phyloP scores from a whole-genome alignment of 1,284 basidiomycete genomes.

The Leccinum angustisporum region DNA sequence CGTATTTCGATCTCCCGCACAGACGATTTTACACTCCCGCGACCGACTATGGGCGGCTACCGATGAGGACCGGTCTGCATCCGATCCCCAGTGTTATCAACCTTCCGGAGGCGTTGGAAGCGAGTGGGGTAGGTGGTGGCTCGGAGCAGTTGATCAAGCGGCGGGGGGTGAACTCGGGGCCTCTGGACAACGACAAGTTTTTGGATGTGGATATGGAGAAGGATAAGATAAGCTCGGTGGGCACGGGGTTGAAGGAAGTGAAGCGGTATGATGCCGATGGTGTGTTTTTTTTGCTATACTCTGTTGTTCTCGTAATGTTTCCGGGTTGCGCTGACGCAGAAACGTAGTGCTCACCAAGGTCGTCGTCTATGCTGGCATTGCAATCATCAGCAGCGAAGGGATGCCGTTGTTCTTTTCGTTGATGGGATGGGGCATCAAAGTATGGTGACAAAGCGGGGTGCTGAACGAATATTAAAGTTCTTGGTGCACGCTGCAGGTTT shows the following conservation, averaged over 20 bases:
- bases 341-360: slow-evolving; percentile 83
- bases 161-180: slow-evolving; percentile 4
- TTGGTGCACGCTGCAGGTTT: background rate
- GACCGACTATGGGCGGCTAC: slow-evolving; percentile 76
- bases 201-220: slow-evolving; percentile 9
- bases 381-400: slow-evolving; percentile 58
- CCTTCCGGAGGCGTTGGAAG: slow-evolving; percentile 50
- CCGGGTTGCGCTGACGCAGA: background rate
- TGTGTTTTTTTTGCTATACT: slow-evolving; percentile 30
- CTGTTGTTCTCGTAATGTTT: background rate
- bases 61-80: slow-evolving; percentile 59
- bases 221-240: slow-evolving; percentile 31
- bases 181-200: slow-evolving; percentile 8
- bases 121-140: slow-evolving; percentile 32
- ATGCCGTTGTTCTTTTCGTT: slow-evolving; percentile 70
- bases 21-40: slow-evolving; percentile 86
- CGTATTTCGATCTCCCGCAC: slow-evolving; percentile 64
- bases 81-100: slow-evolving; percentile 87
- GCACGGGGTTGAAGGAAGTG: slow-evolving; percentile 30
- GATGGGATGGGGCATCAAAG: slow-evolving; percentile 62
- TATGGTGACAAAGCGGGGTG: slow-evolving; percentile 18
- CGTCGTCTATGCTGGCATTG: slow-evolving; percentile 88
- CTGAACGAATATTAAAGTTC: background rate
- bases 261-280: slow-evolving; percentile 85
- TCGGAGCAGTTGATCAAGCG: slow-evolving; percentile 28